A percentile compares a stretch with the other conserved stretches of the same genome.
Evolutionary conservation across 2,329 filamentous ascomycete genomes (phyloP).

Genomic region (Colletotrichum tropicale): DNA sequence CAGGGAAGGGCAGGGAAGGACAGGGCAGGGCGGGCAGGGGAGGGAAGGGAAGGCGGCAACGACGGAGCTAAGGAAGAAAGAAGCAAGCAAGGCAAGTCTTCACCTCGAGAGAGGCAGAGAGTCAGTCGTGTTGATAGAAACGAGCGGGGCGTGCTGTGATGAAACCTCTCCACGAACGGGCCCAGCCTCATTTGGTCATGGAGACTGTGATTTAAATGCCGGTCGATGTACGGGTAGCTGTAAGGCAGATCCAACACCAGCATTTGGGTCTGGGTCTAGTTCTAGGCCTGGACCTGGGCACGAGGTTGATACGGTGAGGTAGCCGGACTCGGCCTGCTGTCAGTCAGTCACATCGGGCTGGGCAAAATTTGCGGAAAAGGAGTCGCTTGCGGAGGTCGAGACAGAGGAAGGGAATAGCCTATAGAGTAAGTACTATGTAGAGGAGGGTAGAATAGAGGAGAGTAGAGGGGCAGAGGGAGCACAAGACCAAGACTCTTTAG

Average conservation of each 20-base stretch:
- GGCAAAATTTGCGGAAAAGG: background rate
- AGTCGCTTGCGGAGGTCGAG: background rate
- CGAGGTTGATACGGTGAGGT: background rate
- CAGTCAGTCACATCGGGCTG: slow-evolving; percentile 27
- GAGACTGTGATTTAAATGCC: slow-evolving; percentile 26
- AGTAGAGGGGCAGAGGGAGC: slow-evolving; percentile 21
- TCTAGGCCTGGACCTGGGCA: background rate
- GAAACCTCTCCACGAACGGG: slow-evolving; percentile 45
- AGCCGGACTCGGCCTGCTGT: slow-evolving; percentile 16
- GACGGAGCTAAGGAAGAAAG: background rate
- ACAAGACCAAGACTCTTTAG: background rate
- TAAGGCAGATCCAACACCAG: background rate
- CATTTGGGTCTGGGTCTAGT: background rate
- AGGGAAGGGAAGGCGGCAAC: background rate
- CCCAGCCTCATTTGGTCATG: slow-evolving; percentile 51
- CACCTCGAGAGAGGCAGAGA: background rate
- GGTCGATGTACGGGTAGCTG: background rate
- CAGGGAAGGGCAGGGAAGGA: background rate
- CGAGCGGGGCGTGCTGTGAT: slow-evolving; percentile 47
- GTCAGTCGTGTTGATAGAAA: slow-evolving; percentile 27
- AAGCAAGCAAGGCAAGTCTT: background rate
- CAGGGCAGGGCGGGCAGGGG: background rate
- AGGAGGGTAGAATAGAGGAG: background rate
- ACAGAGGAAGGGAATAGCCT: background rate
- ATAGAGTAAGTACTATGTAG: background rate